phyloP scores from a whole-genome alignment of 176 grass and related monocot species.

The Coix lacrymajobi region DNA sequence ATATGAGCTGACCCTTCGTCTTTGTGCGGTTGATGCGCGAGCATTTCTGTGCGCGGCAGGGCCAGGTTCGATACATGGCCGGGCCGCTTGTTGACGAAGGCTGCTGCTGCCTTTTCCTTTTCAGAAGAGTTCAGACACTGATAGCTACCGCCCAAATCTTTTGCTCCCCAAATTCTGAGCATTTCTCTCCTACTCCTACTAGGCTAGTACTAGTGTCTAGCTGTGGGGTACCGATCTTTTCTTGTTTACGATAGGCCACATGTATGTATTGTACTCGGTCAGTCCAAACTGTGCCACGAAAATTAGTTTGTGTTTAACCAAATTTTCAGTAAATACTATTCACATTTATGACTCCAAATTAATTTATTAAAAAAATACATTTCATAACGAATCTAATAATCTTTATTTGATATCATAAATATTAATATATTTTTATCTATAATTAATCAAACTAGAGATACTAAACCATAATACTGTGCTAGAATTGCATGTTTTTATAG shows the following conservation, averaged over 20 bases:
- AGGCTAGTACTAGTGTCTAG: not conserved
- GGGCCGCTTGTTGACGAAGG: not conserved
- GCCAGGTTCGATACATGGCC: not conserved
- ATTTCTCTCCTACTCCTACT: not conserved
- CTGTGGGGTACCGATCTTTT: not conserved
- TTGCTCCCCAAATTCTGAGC: conserved; percentile 19
- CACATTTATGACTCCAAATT: no score
- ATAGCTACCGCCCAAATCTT: not conserved
- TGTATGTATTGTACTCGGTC: no score
- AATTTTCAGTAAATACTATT: no score
- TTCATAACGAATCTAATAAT: no score
- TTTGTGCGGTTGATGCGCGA: not conserved
- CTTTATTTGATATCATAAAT: no score
- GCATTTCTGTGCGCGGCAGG: not conserved
- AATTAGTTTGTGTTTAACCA: no score
- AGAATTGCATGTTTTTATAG: no score
- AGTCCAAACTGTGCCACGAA: no score
- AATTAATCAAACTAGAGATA: no score
- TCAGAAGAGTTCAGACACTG: not conserved
- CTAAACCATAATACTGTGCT: no score
- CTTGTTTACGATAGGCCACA: not conserved
- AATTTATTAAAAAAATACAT: no score
- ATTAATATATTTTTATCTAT: no score
- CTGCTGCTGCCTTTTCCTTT: not conserved
- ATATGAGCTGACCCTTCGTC: conserved; percentile 22